Conservation (phyloP, 2,329 filamentous ascomycete species). For the Fonsecaea nubica region DNA sequence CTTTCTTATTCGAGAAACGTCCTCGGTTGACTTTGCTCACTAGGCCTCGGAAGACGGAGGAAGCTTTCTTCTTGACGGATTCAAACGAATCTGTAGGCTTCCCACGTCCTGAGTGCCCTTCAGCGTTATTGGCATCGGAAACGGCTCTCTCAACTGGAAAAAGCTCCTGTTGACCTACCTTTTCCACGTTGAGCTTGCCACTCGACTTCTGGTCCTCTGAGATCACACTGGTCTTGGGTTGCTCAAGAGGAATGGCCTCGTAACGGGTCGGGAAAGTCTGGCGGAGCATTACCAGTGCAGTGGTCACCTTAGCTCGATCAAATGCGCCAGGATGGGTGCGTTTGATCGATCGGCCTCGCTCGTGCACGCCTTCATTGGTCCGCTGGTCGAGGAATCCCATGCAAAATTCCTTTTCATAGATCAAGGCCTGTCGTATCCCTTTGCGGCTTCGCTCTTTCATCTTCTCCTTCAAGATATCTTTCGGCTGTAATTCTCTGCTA, state of each 20-base stretch:
- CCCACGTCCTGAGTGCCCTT: background rate
- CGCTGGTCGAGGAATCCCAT: background rate
- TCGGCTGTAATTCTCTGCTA: background rate
- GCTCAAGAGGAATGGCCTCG: background rate
- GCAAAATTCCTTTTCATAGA: constrained; percentile 9
- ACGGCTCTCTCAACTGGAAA: background rate
- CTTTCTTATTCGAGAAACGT: background rate
- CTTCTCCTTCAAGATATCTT: background rate
- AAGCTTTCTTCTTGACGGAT: background rate
- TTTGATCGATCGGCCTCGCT: constrained; percentile 10
- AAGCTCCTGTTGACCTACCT: background rate
- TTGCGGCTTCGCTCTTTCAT: background rate
- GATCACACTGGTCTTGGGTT: background rate
- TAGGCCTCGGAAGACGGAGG: background rate
- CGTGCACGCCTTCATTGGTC: background rate
- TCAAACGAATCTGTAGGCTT: background rate
- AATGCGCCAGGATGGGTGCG: constrained; percentile 11
- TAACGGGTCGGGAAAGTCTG: constrained; percentile 5
- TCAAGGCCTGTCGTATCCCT: background rate
- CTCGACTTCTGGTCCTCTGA: background rate
- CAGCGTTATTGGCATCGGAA: background rate
- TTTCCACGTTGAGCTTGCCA: background rate
- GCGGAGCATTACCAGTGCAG: constrained; percentile 10
- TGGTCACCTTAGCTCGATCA: constrained; percentile 3
- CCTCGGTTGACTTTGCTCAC: background rate